Percentiles rank a stretch among this genome's conserved stretches.
Evolutionary conservation across 495 filamentous ascomycete species (phyloP).

Genomic region (Jackrogersella multiformis): DNA sequence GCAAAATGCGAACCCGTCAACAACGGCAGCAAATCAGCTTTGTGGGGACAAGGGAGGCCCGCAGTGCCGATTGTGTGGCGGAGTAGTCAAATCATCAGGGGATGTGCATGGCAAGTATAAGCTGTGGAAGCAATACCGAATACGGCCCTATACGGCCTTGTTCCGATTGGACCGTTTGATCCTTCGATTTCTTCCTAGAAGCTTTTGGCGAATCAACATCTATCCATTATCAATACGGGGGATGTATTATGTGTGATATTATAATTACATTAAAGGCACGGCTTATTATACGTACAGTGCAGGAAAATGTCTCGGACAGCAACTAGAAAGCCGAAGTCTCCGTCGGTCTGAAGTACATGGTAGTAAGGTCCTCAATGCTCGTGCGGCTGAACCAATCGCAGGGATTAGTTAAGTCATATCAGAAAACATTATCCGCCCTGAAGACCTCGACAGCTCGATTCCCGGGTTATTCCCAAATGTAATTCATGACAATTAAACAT

Average conservation of each 20-base stretch:
- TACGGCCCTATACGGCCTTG: neutral
- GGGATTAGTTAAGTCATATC: neutral
- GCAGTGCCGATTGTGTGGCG: constrained; percentile 10
- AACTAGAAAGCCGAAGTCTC: constrained; percentile 1
- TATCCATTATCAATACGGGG: constrained; percentile 16
- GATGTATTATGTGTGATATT: neutral
- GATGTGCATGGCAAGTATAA: too few relatives aligned
- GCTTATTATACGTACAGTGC: constrained; percentile 3
- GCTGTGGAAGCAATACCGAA: neutral
- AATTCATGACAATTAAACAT: neutral
- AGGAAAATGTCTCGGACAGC: neutral
- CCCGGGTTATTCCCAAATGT: neutral
- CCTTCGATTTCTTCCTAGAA: neutral
- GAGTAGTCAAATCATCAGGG: constrained; percentile 3
- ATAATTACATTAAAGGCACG: neutral
- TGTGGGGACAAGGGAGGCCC: neutral
- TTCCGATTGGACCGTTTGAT: constrained; percentile 4
- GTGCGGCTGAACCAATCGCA: neutral
- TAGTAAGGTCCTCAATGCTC: too few relatives aligned
- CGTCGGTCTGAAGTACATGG: neutral
- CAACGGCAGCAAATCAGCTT: neutral
- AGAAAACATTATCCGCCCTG: neutral
- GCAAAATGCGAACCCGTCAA: neutral
- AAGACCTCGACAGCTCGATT: too few relatives aligned
- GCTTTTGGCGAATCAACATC: constrained; percentile 2